Percentiles rank a stretch among this genome's conserved stretches.
Conservation (phyloP, 116 monocot species). For the Iris pallida region DNA sequence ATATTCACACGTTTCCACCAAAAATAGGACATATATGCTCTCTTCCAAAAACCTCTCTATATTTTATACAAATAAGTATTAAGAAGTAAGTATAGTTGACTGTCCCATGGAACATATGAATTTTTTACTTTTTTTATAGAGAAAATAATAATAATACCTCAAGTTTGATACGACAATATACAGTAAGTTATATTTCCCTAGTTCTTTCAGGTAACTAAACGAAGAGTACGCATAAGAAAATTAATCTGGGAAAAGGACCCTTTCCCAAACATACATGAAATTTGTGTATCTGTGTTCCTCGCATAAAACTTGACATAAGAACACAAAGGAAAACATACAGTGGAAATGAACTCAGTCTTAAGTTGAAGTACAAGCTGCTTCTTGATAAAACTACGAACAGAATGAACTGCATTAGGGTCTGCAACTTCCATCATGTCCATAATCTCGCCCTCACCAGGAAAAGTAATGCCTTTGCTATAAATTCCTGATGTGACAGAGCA, state of each 20-base stretch:
- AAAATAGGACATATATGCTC: too few relatives aligned
- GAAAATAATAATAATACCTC: too few relatives aligned
- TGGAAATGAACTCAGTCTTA: constrained; percentile 52
- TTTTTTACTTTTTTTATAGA: too few relatives aligned
- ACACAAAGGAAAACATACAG: constrained; percentile 20
- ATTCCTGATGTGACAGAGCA: constrained; percentile 53
- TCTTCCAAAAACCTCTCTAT: too few relatives aligned
- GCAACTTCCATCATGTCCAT: constrained; percentile 96
- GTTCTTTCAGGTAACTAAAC: too few relatives aligned
- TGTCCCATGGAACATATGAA: too few relatives aligned
- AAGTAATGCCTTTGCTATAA: constrained; percentile 89
- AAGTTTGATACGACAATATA: too few relatives aligned
- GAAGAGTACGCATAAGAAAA: too few relatives aligned
- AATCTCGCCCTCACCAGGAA: constrained; percentile 95
- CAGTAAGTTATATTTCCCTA: too few relatives aligned
- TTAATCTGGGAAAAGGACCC: neutral
- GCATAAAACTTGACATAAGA: neutral
- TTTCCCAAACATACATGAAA: neutral
- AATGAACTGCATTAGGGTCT: constrained; percentile 85
- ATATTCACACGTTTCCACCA: too few relatives aligned
- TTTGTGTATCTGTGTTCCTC: constrained; percentile 16
- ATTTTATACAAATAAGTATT: too few relatives aligned
- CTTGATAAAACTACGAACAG: constrained; percentile 68
- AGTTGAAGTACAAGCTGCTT: constrained; percentile 64
- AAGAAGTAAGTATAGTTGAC: too few relatives aligned